Evolutionary conservation across 2,329 filamentous ascomycete genomes (phyloP).

Genomic region (Aureobasidium sp.): DNA sequence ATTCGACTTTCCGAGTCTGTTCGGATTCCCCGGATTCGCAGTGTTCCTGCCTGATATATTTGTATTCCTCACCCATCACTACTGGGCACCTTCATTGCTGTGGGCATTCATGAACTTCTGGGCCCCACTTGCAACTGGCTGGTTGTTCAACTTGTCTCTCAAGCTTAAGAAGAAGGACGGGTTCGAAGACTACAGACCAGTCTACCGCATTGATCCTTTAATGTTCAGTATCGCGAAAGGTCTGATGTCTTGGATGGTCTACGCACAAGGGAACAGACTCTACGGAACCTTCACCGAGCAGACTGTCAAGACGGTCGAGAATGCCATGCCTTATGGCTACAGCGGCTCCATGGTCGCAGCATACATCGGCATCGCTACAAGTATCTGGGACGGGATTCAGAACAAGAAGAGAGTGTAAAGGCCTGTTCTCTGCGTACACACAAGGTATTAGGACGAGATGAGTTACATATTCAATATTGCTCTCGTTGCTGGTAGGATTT

Average conservation of each 20-base stretch:
- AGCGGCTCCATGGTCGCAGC: slow-evolving; percentile 62
- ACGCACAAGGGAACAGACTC: slow-evolving; percentile 58
- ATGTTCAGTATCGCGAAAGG: slow-evolving; percentile 88
- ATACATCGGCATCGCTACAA: slow-evolving; percentile 60
- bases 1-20: slow-evolving; percentile 60
- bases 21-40: slow-evolving; percentile 46
- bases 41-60: slow-evolving; percentile 76
- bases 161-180: slow-evolving; percentile 42
- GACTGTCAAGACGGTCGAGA: slow-evolving; percentile 57
- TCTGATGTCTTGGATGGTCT: slow-evolving; percentile 72
- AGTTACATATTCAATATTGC: not conserved
- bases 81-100: slow-evolving; percentile 71
- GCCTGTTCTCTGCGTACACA: not conserved
- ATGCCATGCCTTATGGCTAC: slow-evolving; percentile 64
- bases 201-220: slow-evolving; percentile 71
- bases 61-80: slow-evolving; percentile 63
- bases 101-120: slow-evolving; percentile 67
- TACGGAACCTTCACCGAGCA: slow-evolving; percentile 54
- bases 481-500: not conserved
- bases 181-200: slow-evolving; percentile 31
- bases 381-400: slow-evolving; percentile 71
- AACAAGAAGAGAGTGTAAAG: slow-evolving; percentile 38
- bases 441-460: not conserved
- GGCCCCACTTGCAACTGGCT: slow-evolving; percentile 65
- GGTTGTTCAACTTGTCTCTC: slow-evolving; percentile 82